Conservation (phyloP, 805 yeast genomes). For the Candida parachauliodes region DNA sequence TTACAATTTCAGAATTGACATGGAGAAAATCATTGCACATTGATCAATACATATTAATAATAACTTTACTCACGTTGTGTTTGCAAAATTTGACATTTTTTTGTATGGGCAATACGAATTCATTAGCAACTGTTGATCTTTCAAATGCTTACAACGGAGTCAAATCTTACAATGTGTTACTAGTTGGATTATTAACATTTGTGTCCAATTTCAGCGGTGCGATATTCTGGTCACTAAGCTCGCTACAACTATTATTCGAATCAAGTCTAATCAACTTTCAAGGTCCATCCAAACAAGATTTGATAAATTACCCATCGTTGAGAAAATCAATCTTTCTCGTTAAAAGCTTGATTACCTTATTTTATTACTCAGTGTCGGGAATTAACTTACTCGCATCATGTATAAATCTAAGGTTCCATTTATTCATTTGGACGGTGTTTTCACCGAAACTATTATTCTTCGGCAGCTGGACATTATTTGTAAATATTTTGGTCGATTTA, state of each 20-base stretch:
- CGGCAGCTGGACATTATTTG: constrained; percentile 65
- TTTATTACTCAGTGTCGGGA: constrained; percentile 60
- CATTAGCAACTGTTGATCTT: constrained; percentile 85
- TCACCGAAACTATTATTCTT: constrained; percentile 86
- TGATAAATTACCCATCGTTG: constrained; percentile 16
- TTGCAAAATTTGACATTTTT: constrained; percentile 78
- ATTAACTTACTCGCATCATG: constrained; percentile 66
- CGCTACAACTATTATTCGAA: constrained; percentile 39
- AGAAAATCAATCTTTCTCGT: constrained; percentile 35
- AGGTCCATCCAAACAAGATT: constrained; percentile 10
- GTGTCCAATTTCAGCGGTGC: constrained; percentile 84
- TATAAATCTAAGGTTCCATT: constrained; percentile 69
- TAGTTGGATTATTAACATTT: constrained; percentile 77
- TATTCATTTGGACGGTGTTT: constrained; percentile 97
- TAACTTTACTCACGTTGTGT: constrained; percentile 41
- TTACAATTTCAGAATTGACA: constrained; percentile 15
- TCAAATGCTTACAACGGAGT: constrained; percentile 93
- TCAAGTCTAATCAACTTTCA: constrained; percentile 16
- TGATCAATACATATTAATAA: constrained; percentile 19
- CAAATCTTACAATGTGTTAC: constrained; percentile 57
- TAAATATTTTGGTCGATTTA: constrained; percentile 36
- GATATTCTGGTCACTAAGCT: constrained; percentile 68
- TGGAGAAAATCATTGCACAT: constrained; percentile 10
- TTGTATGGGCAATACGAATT: constrained; percentile 87
- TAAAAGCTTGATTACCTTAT: constrained; percentile 34